These are phyloP conservation scores for Thalassia testudinum DNA, from an alignment of 116 monocot genomes.

Conservation along the genomic window DNA sequence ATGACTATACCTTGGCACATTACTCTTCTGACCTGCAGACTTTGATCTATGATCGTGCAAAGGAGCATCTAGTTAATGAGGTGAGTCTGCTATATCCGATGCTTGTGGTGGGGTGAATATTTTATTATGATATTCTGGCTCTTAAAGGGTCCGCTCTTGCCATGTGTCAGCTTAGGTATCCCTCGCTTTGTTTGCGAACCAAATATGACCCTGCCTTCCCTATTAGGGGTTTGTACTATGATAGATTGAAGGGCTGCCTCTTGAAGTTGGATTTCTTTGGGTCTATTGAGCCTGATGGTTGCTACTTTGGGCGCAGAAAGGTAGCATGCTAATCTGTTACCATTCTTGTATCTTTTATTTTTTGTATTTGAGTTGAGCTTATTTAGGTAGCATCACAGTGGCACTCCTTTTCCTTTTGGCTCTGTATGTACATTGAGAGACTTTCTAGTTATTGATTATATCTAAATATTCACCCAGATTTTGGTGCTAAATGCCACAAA, in stretches of 20 bases:
- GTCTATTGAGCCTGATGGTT: constrained; percentile 91
- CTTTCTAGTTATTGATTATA: no score
- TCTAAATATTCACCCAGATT: no score
- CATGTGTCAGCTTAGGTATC: constrained; percentile 73
- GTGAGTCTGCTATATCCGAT: constrained; percentile 14
- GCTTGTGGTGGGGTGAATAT: not conserved
- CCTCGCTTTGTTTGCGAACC: constrained; percentile 69
- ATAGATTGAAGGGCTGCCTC: constrained; percentile 76
- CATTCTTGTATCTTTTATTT: not conserved
- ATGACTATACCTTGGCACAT: constrained; percentile 96
- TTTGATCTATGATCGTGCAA: constrained; percentile 82
- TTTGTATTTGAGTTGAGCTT: not conserved
- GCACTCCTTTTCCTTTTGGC: no score
- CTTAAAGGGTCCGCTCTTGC: not conserved
- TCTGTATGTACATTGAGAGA: no score
- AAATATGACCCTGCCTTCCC: constrained; percentile 83
- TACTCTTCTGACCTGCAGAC: constrained; percentile 64
- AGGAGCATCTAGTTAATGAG: constrained; percentile 82
- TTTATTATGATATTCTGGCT: not conserved
- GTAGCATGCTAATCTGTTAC: constrained; percentile 22
- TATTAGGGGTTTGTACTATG: constrained; percentile 87
- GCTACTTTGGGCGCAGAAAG: constrained; percentile 82
- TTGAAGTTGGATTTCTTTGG: constrained; percentile 98
- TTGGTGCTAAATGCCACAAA: no score
- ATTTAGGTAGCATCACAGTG: no score